Base-by-base conservation (phyloP, 768 basidiomycete species). In the Naganishia antarctica region DNA sequence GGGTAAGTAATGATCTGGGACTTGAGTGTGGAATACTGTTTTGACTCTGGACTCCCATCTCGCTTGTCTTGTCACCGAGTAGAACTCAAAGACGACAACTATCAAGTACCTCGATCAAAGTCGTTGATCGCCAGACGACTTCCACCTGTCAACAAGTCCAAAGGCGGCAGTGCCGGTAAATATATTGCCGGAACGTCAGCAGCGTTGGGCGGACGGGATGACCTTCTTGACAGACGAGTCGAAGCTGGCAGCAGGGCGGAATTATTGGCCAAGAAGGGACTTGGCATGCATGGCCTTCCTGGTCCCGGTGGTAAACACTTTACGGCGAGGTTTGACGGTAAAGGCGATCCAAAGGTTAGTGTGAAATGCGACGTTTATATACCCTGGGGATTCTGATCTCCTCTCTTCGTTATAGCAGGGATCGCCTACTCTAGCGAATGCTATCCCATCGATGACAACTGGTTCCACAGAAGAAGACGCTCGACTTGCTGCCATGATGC, bases 401-500 rank as follows among this genome's bases (percentile, higher is more conserved):
- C 46, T 16, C 16, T 12, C 8, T 40, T 40, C 32, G 18, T 2
- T 4, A 34, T 29, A 21, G n/a, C 16, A 62, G 61, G 46, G 32
- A 34, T 50, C 61, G 12, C 28, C 61, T 4, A 46, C 46, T 16
- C 25, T 41, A 57, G 47, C 74, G 26, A 72, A 57, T 29, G 53
- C 53, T 26, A 25, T 26, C 23, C 62, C 62, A 23, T 16, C 62
- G 16, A 71, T 15, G 21, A n/a, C 53, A 26, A 57, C 53, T 2
- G 77, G 81, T 79, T 28, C 81, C 45, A 82, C 85, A 51, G 94
- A 96, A 68, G 96, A 98, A 76, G 89, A 88, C 31, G 89, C 88
- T n/a, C 88, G 90, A 37, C 89, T 99, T 83, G 88, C 87, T n/a
- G 93, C 93, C 70, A 96, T 99, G 90, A 93, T 98, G 34, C 53